Conservation (phyloP, 148 eudicot species). For the Amaranthus cruentus region DNA sequence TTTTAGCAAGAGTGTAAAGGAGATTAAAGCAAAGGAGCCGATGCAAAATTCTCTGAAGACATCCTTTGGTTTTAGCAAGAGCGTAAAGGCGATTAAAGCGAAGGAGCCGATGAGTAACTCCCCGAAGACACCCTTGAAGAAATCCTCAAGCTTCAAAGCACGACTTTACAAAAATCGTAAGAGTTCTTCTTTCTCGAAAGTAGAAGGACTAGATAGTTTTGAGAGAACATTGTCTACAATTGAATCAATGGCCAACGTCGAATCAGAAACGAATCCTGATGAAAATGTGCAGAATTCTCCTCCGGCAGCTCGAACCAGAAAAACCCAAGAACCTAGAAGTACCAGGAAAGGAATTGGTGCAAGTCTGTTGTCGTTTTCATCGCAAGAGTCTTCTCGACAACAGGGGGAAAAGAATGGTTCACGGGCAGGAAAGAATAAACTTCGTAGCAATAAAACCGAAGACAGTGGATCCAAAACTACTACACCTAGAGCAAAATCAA, state of each 20-base stretch:
- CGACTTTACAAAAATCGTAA: slow-evolving; percentile 31
- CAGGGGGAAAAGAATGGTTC: slow-evolving; percentile 13
- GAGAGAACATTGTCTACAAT: slow-evolving; percentile 38
- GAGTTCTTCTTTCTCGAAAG: slow-evolving; percentile 25
- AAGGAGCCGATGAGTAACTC: slow-evolving; percentile 25
- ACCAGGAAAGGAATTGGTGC: slow-evolving; percentile 19
- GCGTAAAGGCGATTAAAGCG: slow-evolving; percentile 23
- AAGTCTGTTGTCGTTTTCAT: slow-evolving; percentile 16
- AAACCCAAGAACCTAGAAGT: slow-evolving; percentile 22
- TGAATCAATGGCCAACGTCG: slow-evolving; percentile 19
- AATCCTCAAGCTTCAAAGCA: slow-evolving; percentile 33
- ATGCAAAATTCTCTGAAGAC: slow-evolving; percentile 25
- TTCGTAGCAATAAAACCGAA: slow-evolving; percentile 19
- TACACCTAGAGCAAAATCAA: slow-evolving; percentile 27
- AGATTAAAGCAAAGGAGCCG: slow-evolving; percentile 16
- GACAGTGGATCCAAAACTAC: slow-evolving; percentile 20
- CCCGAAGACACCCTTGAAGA: slow-evolving; percentile 31
- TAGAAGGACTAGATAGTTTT: slow-evolving; percentile 21
- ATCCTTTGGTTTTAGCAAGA: slow-evolving; percentile 5
- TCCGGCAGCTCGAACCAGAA: slow-evolving; percentile 15
- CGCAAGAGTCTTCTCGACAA: slow-evolving; percentile 14
- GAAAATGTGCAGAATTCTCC: slow-evolving; percentile 16
- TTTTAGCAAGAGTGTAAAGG: slow-evolving; percentile 19
- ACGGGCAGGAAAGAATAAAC: slow-evolving; percentile 15
- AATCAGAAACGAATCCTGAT: slow-evolving; percentile 1